Base-by-base conservation (phyloP, 352 stramenopile species). In the Globisporangium echinulatum region DNA sequence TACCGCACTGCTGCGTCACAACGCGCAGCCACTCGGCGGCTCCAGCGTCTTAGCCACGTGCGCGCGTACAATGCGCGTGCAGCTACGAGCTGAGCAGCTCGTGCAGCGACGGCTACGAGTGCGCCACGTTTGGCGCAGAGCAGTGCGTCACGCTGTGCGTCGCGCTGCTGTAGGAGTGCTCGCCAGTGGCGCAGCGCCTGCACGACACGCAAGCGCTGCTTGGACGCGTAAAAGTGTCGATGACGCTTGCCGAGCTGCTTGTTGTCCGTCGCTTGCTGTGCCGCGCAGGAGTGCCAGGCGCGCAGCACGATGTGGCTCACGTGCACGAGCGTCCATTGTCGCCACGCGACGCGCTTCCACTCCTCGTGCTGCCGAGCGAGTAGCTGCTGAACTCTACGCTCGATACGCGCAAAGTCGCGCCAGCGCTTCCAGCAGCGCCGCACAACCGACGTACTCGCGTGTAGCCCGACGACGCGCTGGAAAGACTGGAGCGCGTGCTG, bases 401-500 rank as follows among this genome's bases (percentile, higher is more conserved):
- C 36, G 2, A 39, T 52, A 14, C 53, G 49, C 44, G 56, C 5
- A 13, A 63, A 62, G 1, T 25, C 8, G 5, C 62, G 68, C 79
- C 79, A 89, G 7, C 54, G 54, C 9, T 5, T 0, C 72, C 73
- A 87, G 6, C 44, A 3, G 58, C 69, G 58, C 0, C 19, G 52
- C 1, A 81, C 38, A 3, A 63, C 54, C 1, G 69, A 83, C 7
- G 63, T 72, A 2, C 48, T 43, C 33, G 75, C 61, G 49, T 82
- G 64, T 7, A 49, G 54, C 7, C 75, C 75, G 48, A 70, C 75
- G 0, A 82, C 52, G 44, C 69, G 65, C 5, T 57, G 61, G 25
- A 79, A 87, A 47, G 82, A 70, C 1, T 11, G 14, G 3, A 81
- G 52, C 40, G 84, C 85, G 48, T 56, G 63, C 40, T 59, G 61